Percentiles rank a stretch among this genome's conserved stretches.
phyloP scores from a whole-genome alignment of 2,329 filamentous ascomycete species.

The Trichoderma sp. region DNA sequence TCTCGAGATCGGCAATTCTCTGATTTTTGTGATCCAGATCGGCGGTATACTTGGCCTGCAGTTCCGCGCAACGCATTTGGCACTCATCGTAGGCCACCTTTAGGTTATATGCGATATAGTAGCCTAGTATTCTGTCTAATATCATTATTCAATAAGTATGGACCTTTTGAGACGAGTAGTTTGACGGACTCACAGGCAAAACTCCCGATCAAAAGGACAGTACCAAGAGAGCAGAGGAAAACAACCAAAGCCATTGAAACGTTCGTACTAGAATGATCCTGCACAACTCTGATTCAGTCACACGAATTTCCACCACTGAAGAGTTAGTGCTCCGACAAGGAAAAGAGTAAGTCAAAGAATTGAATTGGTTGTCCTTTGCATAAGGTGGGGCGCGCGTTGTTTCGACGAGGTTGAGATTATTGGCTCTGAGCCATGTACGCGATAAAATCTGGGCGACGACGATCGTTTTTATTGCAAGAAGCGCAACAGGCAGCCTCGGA shows the following conservation, averaged over 20 bases:
- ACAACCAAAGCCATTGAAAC: not conserved
- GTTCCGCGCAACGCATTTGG: not conserved
- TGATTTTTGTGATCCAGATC: not conserved
- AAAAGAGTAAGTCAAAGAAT: not conserved
- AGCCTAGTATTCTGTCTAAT: not conserved
- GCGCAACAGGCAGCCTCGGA: no score
- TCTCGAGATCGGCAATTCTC: not conserved
- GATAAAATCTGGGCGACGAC: no score
- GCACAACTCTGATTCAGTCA: slow-evolving; percentile 8
- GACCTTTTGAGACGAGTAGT: not conserved
- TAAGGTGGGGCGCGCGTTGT: not conserved
- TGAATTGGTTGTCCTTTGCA: not conserved
- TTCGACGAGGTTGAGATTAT: not conserved
- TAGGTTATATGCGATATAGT: not conserved
- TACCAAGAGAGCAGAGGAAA: not conserved
- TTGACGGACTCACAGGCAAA: not conserved
- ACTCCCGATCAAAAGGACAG: not conserved
- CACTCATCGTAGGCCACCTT: not conserved
- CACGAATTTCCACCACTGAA: not conserved
- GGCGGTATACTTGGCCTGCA: not conserved
- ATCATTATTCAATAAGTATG: not conserved
- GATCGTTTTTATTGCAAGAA: no score
- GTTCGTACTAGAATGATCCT: not conserved
- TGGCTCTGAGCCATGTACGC: not conserved
- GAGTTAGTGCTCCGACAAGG: not conserved